Percentiles rank a stretch among this genome's conserved stretches.
Conservation (phyloP, 805 yeast species). For the Komagataella mondaviorum region DNA sequence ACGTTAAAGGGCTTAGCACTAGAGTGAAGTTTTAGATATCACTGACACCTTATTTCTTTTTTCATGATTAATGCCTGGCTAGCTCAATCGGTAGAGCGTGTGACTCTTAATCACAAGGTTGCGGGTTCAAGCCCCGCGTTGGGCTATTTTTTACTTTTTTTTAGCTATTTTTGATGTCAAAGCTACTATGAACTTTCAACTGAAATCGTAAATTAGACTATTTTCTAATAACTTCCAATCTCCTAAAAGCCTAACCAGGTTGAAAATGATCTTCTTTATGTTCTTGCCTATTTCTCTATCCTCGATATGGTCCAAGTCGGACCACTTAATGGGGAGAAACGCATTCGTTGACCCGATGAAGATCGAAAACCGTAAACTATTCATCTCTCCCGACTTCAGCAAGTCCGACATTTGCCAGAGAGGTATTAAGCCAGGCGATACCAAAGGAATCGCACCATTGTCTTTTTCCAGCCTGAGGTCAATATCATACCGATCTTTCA, state of each 20-base stretch:
- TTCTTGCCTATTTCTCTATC: background rate
- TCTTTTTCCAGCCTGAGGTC: conserved; percentile 5
- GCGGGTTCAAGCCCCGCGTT: conserved; percentile 1
- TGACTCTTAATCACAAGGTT: conserved; percentile 1
- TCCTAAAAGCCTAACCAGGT: background rate
- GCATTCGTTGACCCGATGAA: background rate
- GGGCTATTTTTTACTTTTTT: background rate
- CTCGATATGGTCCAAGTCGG: background rate
- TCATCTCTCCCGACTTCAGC: background rate
- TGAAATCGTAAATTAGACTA: background rate
- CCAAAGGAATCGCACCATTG: conserved; percentile 19
- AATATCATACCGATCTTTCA: conserved; percentile 5
- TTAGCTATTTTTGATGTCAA: background rate
- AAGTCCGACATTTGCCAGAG: conserved; percentile 25
- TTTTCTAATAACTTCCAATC: background rate
- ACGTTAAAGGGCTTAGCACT: no score
- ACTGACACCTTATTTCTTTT: no score
- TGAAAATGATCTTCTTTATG: background rate
- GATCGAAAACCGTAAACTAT: background rate
- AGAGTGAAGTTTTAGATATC: background rate
- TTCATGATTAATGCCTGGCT: background rate
- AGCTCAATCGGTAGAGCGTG: conserved; percentile 1
- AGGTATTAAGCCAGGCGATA: conserved; percentile 39
- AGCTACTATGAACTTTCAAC: background rate
- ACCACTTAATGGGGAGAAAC: background rate